Conservation (phyloP, 164 flowering plant genomes). For the Akebia trifoliata region DNA sequence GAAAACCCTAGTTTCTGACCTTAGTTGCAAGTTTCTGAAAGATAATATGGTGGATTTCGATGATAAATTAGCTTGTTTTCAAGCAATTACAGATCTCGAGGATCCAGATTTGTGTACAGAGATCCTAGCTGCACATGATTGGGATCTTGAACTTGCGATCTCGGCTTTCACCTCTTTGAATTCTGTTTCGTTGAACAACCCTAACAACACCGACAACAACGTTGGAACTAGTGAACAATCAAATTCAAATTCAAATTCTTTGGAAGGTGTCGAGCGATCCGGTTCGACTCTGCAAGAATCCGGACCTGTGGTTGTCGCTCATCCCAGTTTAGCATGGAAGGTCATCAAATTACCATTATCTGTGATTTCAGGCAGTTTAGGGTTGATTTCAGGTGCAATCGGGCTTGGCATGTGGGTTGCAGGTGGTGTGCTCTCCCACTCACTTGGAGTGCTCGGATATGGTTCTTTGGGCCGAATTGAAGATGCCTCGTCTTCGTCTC, state of each 20-base stretch:
- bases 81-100: slow-evolving; percentile 85
- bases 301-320: slow-evolving; percentile 4
- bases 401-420: slow-evolving; percentile 90
- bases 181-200: slow-evolving; percentile 3
- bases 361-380: slow-evolving; percentile 72
- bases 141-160: slow-evolving; percentile 96
- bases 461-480: slow-evolving; percentile 32
- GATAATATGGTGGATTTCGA: slow-evolving; percentile 71
- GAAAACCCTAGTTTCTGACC: too few relatives aligned
- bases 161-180: slow-evolving; percentile 50
- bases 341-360: slow-evolving; percentile 72
- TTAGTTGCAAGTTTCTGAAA: too few relatives aligned
- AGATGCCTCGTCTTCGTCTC: slow-evolving; percentile 35
- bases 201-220: slow-evolving; percentile 12
- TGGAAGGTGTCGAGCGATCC: slow-evolving; percentile 7
- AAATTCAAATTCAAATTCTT: neutral
- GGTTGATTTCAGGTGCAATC: slow-evolving; percentile 75
- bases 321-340: slow-evolving; percentile 82
- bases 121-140: slow-evolving; percentile 80
- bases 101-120: slow-evolving; percentile 80
- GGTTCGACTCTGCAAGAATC: neutral
- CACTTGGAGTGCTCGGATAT: slow-evolving; percentile 56
- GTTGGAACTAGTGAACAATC: neutral
- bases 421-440: slow-evolving; percentile 69
- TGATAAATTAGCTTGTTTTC: slow-evolving; percentile 85